A percentile compares a stretch with the other conserved stretches of the same genome.
These are phyloP conservation scores for Erucastrum elatum DNA, from an alignment of 345 rosid genomes.

Conservation along the genomic window DNA sequence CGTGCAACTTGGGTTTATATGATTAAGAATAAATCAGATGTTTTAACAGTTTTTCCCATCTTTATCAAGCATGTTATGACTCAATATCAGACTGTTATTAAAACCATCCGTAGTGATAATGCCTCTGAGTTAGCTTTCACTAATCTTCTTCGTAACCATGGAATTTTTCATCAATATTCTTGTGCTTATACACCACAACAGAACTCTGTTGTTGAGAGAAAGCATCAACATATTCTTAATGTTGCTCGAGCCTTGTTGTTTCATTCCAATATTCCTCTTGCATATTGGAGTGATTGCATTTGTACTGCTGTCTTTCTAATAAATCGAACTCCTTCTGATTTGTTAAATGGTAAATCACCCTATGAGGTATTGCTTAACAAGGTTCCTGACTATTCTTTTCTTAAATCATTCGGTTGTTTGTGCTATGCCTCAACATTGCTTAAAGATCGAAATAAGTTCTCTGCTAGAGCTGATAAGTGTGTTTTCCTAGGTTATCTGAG, in stretches of 20 bases:
- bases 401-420: not conserved
- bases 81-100: not conserved
- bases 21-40: not conserved
- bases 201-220: not conserved
- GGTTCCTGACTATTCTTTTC: not conserved
- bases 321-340: not conserved
- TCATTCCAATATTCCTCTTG: not conserved
- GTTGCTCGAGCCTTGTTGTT: not conserved
- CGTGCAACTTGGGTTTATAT: not conserved
- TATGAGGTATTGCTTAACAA: not conserved
- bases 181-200: not conserved
- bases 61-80: not conserved
- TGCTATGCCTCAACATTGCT: not conserved
- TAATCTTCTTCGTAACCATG: not conserved
- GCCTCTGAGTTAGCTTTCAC: not conserved
- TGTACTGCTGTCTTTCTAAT: not conserved
- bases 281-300: not conserved
- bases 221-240: not conserved
- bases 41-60: not conserved
- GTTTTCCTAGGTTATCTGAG: not conserved
- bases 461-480: not conserved
- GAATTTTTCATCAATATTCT: not conserved
- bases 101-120: not conserved
- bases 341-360: not conserved
- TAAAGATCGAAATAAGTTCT: not conserved